Base-by-base conservation (phyloP, 768 basidiomycete genomes). In the Phylloporus sp. region DNA sequence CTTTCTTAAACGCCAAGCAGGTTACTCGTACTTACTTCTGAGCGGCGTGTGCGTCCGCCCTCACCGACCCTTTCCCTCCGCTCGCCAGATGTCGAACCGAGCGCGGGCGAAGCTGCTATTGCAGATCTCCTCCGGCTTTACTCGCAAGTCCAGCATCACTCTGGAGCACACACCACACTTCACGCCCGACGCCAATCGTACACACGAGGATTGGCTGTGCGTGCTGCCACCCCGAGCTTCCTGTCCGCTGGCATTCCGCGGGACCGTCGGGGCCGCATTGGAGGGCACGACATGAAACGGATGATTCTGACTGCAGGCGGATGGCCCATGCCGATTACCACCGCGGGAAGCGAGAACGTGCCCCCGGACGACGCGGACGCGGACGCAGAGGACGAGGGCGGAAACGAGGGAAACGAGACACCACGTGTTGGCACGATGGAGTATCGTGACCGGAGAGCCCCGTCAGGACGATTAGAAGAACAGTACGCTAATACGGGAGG, bases 251-350 rank as follows among this genome's bases (percentile, higher is more conserved):
- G 81, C 7, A 68, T 78, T 10, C 89, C 90, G 20, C 76, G 89
- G 42, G 90, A 91, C 62, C 73, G 89, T 20, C 73, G 89, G 28
- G 89, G 89, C 10, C 77, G 88, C 18, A 82, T 90, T 47, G 85
- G 80, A 17, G 70, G 65, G 11, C 49, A 53, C 9, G 66, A 65
- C 22, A 37, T 62, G 47, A 63, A 54, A 37, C 50, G 48, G 37
- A 56, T 67, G 56, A 59, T 69, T 22, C 43, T 64, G n/a, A 55
- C 44, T 14, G 64, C 64, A 6, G 62, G 58, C 3, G 59, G 64
- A 23, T 57, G 44, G 59, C 48, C 52, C 1, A 26, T 27, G 50
- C 32, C 55, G 34, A 27, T 58, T 24, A 33, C 44, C 26, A 20
- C 47, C 18, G 35, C 41, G 14, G 53, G 42, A 26, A 43, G 47